Conservation (phyloP, 2,329 filamentous ascomycete genomes). For the Fusarium pseudocircinatum region DNA sequence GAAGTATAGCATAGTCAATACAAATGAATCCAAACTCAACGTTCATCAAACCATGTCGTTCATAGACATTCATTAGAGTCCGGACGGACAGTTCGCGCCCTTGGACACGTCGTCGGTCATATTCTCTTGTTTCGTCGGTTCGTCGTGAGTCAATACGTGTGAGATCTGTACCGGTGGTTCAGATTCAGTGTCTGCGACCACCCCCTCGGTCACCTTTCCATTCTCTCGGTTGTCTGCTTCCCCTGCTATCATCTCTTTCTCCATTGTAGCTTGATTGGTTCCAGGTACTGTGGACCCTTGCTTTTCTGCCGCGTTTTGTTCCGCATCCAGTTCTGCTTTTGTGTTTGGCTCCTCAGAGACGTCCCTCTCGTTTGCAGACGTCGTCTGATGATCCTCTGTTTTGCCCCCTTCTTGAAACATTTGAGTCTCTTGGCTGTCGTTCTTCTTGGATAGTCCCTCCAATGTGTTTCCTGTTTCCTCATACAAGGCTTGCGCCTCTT, state of each 20-base stretch:
- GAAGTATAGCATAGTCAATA: neutral
- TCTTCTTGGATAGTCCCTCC: neutral
- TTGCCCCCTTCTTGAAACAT: neutral
- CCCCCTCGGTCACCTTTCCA: neutral
- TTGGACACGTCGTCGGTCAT: constrained; percentile 35
- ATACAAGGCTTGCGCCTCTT: constrained; percentile 12
- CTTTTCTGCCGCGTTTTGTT: constrained; percentile 25
- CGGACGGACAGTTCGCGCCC: constrained; percentile 5
- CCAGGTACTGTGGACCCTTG: constrained; percentile 42
- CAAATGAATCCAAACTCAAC: constrained; percentile 20
- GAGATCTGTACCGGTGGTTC: constrained; percentile 15
- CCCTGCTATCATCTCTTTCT: neutral
- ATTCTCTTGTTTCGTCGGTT: constrained; percentile 27
- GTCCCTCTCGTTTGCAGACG: neutral
- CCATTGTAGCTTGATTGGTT: constrained; percentile 27
- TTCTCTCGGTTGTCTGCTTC: neutral
- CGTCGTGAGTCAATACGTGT: constrained; percentile 29
- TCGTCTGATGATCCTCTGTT: constrained; percentile 7
- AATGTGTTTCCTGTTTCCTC: constrained; percentile 1
- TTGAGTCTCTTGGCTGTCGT: constrained; percentile 7
- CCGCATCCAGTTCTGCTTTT: constrained; percentile 17
- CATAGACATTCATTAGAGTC: constrained; percentile 29
- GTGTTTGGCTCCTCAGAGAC: constrained; percentile 4
- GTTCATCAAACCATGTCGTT: constrained; percentile 15
- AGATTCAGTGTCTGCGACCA: neutral